These are phyloP conservation scores for Lichtheimia corymbifera DNA, from an alignment of 371 early-diverging fungal genomes.

Conservation along the genomic window DNA sequence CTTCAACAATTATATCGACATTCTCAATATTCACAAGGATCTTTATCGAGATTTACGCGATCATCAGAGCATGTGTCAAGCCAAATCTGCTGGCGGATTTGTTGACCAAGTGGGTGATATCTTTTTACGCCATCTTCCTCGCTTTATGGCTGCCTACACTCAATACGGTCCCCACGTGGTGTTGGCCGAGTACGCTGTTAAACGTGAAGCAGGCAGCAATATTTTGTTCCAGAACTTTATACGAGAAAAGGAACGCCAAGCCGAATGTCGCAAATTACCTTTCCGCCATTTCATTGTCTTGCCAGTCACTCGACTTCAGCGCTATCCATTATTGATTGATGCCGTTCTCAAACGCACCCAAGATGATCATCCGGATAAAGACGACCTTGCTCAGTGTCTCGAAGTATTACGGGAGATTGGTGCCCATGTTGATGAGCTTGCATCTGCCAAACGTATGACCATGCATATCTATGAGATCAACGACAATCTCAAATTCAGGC, in stretches of 20 bases:
- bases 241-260: constrained; percentile 58
- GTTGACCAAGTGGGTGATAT: constrained; percentile 88
- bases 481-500: constrained; percentile 46
- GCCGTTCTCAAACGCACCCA: constrained; percentile 81
- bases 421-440: constrained; percentile 40
- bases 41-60: constrained; percentile 70
- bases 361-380: constrained; percentile 73
- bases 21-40: constrained; percentile 70
- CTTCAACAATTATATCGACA: constrained; percentile 80
- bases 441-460: constrained; percentile 27
- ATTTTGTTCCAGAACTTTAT: constrained; percentile 75
- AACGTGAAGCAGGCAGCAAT: constrained; percentile 71
- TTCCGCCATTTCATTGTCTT: constrained; percentile 54
- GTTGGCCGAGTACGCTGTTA: constrained; percentile 78
- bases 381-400: constrained; percentile 57
- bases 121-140: constrained; percentile 67
- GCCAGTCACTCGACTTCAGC: constrained; percentile 87
- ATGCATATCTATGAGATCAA: constrained; percentile 34
- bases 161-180: constrained; percentile 88
- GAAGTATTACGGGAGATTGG: constrained; percentile 72
- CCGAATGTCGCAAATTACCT: constrained; percentile 69
- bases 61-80: constrained; percentile 66
- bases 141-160: constrained; percentile 74
- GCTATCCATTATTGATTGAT: constrained; percentile 86
- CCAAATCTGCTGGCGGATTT: constrained; percentile 47